Percentiles rank a stretch among this genome's conserved stretches.
Conservation (phyloP, 2,329 filamentous ascomycete genomes). For the Ophiostoma novo-ulmi region DNA sequence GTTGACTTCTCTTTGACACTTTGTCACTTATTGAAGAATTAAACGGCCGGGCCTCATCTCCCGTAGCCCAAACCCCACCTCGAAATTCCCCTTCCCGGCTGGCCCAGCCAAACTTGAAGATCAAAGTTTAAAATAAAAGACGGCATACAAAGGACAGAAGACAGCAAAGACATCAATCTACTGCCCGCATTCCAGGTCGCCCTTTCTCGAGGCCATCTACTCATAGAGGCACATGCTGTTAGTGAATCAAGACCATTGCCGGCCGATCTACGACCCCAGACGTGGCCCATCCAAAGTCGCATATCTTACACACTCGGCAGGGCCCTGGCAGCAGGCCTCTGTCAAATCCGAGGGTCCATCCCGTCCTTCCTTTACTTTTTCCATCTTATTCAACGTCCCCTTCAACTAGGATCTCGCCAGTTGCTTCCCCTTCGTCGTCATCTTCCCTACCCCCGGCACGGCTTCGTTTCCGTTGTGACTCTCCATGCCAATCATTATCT, state of each 20-base stretch:
- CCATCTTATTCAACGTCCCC: background rate
- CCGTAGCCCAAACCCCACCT: background rate
- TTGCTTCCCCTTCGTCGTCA: background rate
- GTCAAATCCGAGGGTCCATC: background rate
- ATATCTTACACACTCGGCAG: background rate
- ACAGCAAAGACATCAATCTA: background rate
- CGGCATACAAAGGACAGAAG: background rate
- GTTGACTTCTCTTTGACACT: background rate
- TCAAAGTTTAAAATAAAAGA: background rate
- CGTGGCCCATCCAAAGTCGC: background rate
- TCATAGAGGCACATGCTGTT: background rate
- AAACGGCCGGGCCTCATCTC: slow-evolving; percentile 7
- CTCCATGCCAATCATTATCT: background rate
- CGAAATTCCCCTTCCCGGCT: background rate
- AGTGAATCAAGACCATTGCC: too few species aligned
- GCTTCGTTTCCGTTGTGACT: background rate
- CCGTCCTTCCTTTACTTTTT: background rate
- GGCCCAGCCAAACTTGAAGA: background rate
- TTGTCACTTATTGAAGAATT: background rate
- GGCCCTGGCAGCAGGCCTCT: background rate
- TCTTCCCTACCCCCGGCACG: slow-evolving; percentile 14
- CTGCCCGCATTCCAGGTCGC: background rate
- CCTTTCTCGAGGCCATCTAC: background rate
- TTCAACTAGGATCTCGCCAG: background rate
- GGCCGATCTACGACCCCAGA: background rate